Base-by-base conservation (phyloP, 192 early-diverging fungal species). In the Backusella macrospora region DNA sequence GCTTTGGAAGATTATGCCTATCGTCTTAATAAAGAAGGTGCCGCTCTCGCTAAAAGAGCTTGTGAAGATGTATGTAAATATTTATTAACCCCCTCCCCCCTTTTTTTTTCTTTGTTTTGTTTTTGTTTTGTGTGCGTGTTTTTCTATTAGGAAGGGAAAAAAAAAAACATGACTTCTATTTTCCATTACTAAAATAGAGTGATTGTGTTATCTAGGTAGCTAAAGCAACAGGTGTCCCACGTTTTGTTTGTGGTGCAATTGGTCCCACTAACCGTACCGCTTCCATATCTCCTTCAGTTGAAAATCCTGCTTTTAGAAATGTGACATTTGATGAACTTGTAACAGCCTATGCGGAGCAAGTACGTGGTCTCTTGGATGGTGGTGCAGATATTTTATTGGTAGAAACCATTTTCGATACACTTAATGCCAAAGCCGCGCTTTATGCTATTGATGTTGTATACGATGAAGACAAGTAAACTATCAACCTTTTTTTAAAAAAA, bases 341-440 rank as follows among this genome's bases (percentile, higher is more conserved):
- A 7, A 82, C 84, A 62, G 93, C 97, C n/a, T 98, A 98, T 81
- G 82, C 87, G 9, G 94, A 96, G 84, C 97, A 98, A 80, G 86
- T 87, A 43, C 89, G 91, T 66, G 97, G 95, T 78, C 86, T 98
- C 40, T 85, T 98, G 71, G 97, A 98, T 76, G 97, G 97, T 75
- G 97, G 97, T 6, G 81, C 94, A 5, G 97, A 98, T 74, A 89
- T 96, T 68, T 81, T 98, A 14, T 85, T 98, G 77, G 94, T 98
- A 0, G 97, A 98, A 79, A 98, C 97, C 40, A 95, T 98, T 79
- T 98, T 98, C 74, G 97, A 98, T 81, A 98, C 97, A 21, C 83
- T 96, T n/a, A 98, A 98, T 72, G 94, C 95, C 66, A 98, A 98
- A 83, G 97, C 97, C 4, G 97, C 95, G 2, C 77, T 97, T 42